Base-by-base conservation (phyloP, 345 rosid genomes). In the Eucalyptus sp. region DNA sequence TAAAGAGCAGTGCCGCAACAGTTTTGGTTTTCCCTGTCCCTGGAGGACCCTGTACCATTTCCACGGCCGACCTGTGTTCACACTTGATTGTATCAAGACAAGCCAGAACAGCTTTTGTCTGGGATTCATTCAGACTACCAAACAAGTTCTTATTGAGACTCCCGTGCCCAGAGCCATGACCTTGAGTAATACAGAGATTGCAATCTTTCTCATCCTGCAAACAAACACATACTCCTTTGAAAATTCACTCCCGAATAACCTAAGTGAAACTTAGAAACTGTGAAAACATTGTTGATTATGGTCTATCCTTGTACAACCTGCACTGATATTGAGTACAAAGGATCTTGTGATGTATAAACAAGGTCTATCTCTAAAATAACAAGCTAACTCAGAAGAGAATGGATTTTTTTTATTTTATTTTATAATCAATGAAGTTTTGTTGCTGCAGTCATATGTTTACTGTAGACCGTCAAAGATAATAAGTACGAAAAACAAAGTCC, bases 31-130 rank as follows among this genome's bases (percentile, higher is more conserved):
- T 91, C 16, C 92, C 92, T 4, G 92, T 88, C 41, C 91, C 90
- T 10, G 92, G 92, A 13, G 90, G 92, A 33, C 92, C 92, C 91
- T 87, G 62, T 48, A 91, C 89, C 27, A 91, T 90, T 76, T 88
- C 33, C 25, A 91, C 71, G 4, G 76, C 25, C 4, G 89, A 62
- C n/a, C 81, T 86, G 86, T 89, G 86, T 48, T 31, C 5, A 50
- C 81, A 87, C 16, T 71, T 20, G 41, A 76, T 50, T 56, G 24
- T 90, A 7, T 41, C 25, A 31, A 91, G 90, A 89, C 87, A 88
- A 4, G 52, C 52, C n/a, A 54, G 51, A 37, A 90, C 85, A 27
- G 91, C 91, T 50, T 68, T 52, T 29, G 22, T 51, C 46, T 91
- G 92, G 37, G 90, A 90, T n/a, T 88, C 90, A 54, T 91, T 88